Percentiles rank a stretch among this genome's conserved stretches.
phyloP scores from a whole-genome alignment of 2,329 filamentous ascomycete species.

The Penicillium concentricum region DNA sequence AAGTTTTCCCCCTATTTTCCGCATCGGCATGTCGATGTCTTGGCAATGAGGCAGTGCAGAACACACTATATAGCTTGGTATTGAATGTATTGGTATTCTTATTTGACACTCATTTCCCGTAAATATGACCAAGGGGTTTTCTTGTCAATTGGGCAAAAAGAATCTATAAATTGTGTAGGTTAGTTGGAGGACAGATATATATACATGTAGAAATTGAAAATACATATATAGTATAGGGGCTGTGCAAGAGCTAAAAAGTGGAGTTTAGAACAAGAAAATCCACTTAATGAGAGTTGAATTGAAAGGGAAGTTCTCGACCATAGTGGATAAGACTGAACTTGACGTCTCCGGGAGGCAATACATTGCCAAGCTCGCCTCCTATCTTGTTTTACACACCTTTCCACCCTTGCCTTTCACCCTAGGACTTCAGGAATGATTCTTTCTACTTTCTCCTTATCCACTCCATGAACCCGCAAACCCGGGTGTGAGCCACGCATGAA shows the following conservation, averaged over 20 bases:
- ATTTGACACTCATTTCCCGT: background rate
- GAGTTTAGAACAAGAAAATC: too few species aligned
- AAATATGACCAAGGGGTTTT: background rate
- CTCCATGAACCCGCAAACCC: constrained; percentile 11
- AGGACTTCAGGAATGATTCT: too few species aligned
- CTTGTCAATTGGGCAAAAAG: background rate
- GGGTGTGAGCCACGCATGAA: constrained; percentile 14
- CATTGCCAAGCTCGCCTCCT: background rate
- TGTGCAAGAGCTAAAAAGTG: too few species aligned
- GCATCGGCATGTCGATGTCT: constrained; percentile 2
- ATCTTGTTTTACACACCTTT: background rate
- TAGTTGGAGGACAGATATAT: too few species aligned
- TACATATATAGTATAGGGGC: too few species aligned
- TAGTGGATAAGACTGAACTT: background rate
- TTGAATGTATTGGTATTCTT: background rate
- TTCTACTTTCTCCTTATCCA: background rate
- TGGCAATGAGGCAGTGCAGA: constrained; percentile 35
- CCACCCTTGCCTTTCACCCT: background rate
- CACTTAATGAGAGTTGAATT: too few species aligned
- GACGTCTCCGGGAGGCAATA: constrained; percentile 1
- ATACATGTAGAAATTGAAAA: too few species aligned
- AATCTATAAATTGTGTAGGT: background rate
- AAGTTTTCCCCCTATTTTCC: background rate
- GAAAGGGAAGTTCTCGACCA: background rate
- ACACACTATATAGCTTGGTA: constrained; percentile 10